These are phyloP conservation scores for Xylaria castorea DNA, from an alignment of 495 filamentous ascomycete genomes.

Conservation along the genomic window DNA sequence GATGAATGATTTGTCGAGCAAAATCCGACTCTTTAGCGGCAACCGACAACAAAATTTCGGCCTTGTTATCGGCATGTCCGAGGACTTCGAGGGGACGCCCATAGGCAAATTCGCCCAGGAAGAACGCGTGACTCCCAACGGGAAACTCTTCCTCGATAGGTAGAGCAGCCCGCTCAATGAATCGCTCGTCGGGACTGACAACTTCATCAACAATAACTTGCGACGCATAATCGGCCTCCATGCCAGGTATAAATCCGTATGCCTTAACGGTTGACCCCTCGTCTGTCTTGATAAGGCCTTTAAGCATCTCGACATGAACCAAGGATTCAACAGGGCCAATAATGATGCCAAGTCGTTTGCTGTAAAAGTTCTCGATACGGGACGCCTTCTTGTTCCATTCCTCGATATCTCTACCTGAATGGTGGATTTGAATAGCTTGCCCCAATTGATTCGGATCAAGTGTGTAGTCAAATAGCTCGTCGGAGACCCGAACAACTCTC, in stretches of 20 bases:
- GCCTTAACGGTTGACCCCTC: slow-evolving; percentile 92
- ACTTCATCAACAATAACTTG: slow-evolving; percentile 92
- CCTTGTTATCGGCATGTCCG: slow-evolving; percentile 67
- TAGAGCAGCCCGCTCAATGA: slow-evolving; percentile 84
- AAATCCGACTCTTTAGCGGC: slow-evolving; percentile 81
- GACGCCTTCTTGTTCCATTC: slow-evolving; percentile 84
- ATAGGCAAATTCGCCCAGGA: slow-evolving; percentile 94
- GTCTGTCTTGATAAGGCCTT: slow-evolving; percentile 88
- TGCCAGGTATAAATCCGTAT: slow-evolving; percentile 84
- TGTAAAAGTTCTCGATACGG: slow-evolving; percentile 84
- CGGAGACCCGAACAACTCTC: slow-evolving; percentile 84
- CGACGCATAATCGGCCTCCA: slow-evolving; percentile 90
- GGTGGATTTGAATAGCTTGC: slow-evolving; percentile 70
- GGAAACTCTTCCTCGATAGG: slow-evolving; percentile 95
- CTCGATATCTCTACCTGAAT: slow-evolving; percentile 78
- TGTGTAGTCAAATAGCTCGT: slow-evolving; percentile 92
- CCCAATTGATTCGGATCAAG: slow-evolving; percentile 63
- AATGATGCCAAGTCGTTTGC: slow-evolving; percentile 85
- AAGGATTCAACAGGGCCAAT: slow-evolving; percentile 88
- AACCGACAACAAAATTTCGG: slow-evolving; percentile 75
- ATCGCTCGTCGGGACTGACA: slow-evolving; percentile 87
- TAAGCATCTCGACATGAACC: slow-evolving; percentile 90
- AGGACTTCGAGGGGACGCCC: slow-evolving; percentile 86
- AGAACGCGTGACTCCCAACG: slow-evolving; percentile 80
- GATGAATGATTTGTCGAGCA: slow-evolving; percentile 70